Evolutionary conservation across 257 asterid species (phyloP), one percentile per base, ranked within the genome.

Genomic region (Lycium barbarum): DNA sequence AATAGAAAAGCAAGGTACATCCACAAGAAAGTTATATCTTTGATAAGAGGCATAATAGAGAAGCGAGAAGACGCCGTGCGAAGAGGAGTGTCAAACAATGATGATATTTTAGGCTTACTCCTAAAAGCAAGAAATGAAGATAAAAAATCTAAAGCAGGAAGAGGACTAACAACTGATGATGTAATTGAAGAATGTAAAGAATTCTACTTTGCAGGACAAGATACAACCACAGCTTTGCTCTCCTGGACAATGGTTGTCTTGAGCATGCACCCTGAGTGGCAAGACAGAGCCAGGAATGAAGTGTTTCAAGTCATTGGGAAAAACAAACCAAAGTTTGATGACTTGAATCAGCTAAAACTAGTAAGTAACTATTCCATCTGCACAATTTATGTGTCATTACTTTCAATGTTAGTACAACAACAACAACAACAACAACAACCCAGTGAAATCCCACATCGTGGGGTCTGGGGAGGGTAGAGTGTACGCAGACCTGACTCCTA

Each of bases 171-270:
- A 2, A 84, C 68, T 5, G 80, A 80, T 4, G 88, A 86, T 58
- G 84, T 86, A 43, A 79, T 86, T 14, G 88, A 86, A 86, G 88
- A 83, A 51, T 86, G 86, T 65, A 86, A 86, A 38, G 65, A 83
- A 63, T 86, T 86, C 84, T 83, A 86, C 80, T 70, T 86, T 67
- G 88, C 88, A 13, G 84, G 88, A 63, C 88, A 86, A 79, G 88
- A 86, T 63, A 86, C 87, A 26, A 84, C 89, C 7, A 84, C 85
- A 17, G 85, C 83, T 58, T 83, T 83, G 83, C 89, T 86, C n/a
- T 68, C 85, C 3, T 86, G 89, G 89, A 86, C 89, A 6, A 10
- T 86, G 78, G 78, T 86, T 11, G 80, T 62, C 45, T 51, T 86
- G 85, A 54, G 83, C 33, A 86, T 84, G 85, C 89, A 84, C 78